These are phyloP conservation scores for Paspalum vaginatum DNA, from an alignment of 176 grass and related monocot genomes.

Conservation along the genomic window DNA sequence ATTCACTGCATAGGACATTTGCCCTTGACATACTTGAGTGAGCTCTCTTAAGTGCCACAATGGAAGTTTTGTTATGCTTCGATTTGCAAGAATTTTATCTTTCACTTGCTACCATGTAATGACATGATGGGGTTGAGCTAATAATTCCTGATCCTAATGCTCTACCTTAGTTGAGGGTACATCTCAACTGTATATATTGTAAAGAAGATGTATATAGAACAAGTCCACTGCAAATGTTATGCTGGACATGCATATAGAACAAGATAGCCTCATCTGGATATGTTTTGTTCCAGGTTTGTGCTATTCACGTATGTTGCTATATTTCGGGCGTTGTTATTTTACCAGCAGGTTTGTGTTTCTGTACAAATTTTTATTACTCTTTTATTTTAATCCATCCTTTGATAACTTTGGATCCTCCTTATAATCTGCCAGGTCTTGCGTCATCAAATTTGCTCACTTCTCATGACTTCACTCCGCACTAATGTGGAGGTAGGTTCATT, in stretches of 20 bases:
- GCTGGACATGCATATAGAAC: constrained; percentile 20
- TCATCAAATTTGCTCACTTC: constrained; percentile 96
- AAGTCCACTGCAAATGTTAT: background rate
- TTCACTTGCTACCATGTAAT: background rate
- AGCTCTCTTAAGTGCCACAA: constrained; percentile 41
- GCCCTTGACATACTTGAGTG: constrained; percentile 98
- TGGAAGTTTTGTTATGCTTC: constrained; percentile 2
- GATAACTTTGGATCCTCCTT: constrained; percentile 31
- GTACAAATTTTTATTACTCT: constrained; percentile 23
- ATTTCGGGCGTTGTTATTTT: constrained; percentile 75
- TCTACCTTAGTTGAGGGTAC: background rate
- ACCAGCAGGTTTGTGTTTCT: constrained; percentile 75
- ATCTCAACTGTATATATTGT: constrained; percentile 9
- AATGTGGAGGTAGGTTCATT: constrained; percentile 78
- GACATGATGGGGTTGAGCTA: constrained; percentile 18
- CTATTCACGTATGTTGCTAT: constrained; percentile 88
- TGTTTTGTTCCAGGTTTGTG: constrained; percentile 76
- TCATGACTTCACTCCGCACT: constrained; percentile 97
- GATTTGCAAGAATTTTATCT: background rate
- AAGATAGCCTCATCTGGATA: constrained; percentile 29
- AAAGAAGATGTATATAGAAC: constrained; percentile 17
- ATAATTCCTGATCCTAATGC: background rate
- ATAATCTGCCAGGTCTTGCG: constrained; percentile 75
- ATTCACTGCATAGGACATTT: constrained; percentile 88
- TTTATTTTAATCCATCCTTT: constrained; percentile 36